Percentiles rank a stretch among this genome's conserved stretches.
phyloP scores from a whole-genome alignment of 202 grass and related monocot species.

The Sporobolus alterniflorus region DNA sequence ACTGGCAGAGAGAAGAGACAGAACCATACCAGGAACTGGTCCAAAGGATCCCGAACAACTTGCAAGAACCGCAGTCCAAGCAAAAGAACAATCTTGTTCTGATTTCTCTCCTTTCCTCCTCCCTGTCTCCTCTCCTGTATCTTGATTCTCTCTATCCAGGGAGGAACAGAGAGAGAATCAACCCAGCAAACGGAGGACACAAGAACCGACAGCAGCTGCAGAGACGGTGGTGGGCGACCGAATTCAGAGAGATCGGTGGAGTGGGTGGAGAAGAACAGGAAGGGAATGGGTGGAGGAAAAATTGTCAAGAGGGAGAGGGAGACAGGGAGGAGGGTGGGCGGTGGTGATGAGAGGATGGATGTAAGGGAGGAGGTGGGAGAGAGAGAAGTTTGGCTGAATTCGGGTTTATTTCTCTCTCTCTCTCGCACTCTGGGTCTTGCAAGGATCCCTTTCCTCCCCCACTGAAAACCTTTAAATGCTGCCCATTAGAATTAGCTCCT shows the following conservation, averaged over 20 bases:
- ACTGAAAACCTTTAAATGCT: constrained; percentile 48
- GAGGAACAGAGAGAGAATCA: constrained; percentile 29
- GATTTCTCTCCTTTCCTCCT: neutral
- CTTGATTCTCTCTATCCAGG: constrained; percentile 38
- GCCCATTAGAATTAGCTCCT: constrained; percentile 35
- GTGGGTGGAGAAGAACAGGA: constrained; percentile 48
- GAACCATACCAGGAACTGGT: constrained; percentile 32
- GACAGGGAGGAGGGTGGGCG: constrained; percentile 4
- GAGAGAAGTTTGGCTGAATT: constrained; percentile 59
- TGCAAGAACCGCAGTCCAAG: constrained; percentile 19
- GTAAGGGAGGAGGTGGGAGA: neutral
- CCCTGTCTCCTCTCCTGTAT: neutral
- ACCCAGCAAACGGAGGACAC: constrained; percentile 30
- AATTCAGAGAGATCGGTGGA: constrained; percentile 50
- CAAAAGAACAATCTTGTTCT: neutral
- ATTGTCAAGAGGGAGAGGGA: constrained; percentile 42
- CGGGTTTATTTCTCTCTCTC: constrained; percentile 50
- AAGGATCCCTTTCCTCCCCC: constrained; percentile 42
- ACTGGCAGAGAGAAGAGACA: constrained; percentile 11
- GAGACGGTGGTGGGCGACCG: constrained; percentile 8
- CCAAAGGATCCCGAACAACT: constrained; percentile 12
- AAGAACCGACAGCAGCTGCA: constrained; percentile 8
- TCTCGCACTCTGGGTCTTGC: constrained; percentile 19
- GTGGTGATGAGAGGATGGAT: constrained; percentile 45
- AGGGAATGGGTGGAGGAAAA: constrained; percentile 64